Evolutionary conservation across 805 yeast species (phyloP), one percentile per base, ranked within the genome.

Genomic region (Schwanniomyces sp.): DNA sequence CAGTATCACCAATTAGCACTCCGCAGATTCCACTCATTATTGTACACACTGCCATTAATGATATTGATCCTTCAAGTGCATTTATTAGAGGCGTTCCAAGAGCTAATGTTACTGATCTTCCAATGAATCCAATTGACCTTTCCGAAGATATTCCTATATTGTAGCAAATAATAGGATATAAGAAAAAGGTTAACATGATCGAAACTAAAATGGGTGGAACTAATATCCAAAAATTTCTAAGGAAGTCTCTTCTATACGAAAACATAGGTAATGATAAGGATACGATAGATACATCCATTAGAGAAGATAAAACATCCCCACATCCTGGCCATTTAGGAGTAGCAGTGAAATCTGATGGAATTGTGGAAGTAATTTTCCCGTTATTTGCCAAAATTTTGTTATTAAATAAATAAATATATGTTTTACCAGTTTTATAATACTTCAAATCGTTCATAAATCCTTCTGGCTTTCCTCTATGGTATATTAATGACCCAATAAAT

Each of bases 271-370:
- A 66, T 18, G 91, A 79, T 38, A 88, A 70, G 1, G 92, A 80
- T 0, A 86, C 91, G 63, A 88, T 88, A 1, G 90, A 80, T 7
- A 86, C 77, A 57, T 87, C 94, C 86, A 88, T 84, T 53, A 87
- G 63, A 0, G 91, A 78, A 5, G 83, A 62, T 34, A 88, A 72
- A 14, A 88, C 71, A 59, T 88, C 95, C 2, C 96, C 96, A 11
- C 91, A 88, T 0, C 96, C 96, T 0, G 95, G 94, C 78, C 81
- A 77, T 17, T 64, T 59, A 1, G 75, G 73, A 2, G 69, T 63
- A 4, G 64, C 57, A 0, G 76, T 69, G 34, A 48, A 58, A 37
- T 61, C 57, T 11, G 48, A 51, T 1, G 43, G 40, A 11, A 50
- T 48, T 12, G 51, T 50, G 11, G 47, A 30, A n/a, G 34, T 40